A percentile compares a stretch with the other conserved stretches of the same genome.
Evolutionary conservation across 805 yeast genomes (phyloP).

Genomic region (Cyberlindnera sargentensis): DNA sequence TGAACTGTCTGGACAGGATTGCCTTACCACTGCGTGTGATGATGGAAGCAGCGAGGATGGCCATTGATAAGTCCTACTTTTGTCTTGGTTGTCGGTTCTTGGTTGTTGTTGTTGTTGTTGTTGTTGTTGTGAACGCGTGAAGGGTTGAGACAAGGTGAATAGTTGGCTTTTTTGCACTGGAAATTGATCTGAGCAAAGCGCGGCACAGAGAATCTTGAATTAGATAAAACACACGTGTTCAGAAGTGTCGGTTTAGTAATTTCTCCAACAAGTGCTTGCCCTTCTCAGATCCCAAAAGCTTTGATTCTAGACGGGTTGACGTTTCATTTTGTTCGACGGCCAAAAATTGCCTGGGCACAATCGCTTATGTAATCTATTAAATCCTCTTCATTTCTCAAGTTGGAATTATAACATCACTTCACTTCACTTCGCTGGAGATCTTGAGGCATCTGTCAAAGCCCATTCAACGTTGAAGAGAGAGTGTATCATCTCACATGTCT

Average conservation of each 20-base stretch:
- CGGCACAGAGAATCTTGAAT: too few species aligned
- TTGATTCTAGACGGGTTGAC: constrained; percentile 12
- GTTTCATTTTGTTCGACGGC: constrained; percentile 11
- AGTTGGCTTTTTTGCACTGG: too few species aligned
- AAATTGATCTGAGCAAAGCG: too few species aligned
- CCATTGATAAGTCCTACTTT: constrained; percentile 32
- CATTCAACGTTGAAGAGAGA: constrained; percentile 6
- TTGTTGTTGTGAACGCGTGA: too few species aligned
- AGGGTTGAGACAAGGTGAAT: too few species aligned
- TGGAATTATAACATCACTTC: too few species aligned
- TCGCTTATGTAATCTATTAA: neutral
- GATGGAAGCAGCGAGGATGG: constrained; percentile 87
- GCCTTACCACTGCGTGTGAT: constrained; percentile 93
- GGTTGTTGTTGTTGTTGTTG: constrained; percentile 1
- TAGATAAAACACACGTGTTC: too few species aligned
- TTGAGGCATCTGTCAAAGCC: neutral
- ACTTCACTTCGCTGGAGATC: too few species aligned
- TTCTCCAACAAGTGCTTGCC: neutral
- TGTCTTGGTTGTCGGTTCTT: neutral
- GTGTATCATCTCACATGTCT: neutral
- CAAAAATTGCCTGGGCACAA: neutral
- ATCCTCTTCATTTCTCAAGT: too few species aligned
- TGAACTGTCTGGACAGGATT: constrained; percentile 85
- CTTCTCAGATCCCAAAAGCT: neutral
- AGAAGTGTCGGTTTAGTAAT: too few species aligned